Base-by-base conservation (phyloP, 225 moss, liverwort and hornwort genomes). In the Pseudisothecium myosuroides region DNA sequence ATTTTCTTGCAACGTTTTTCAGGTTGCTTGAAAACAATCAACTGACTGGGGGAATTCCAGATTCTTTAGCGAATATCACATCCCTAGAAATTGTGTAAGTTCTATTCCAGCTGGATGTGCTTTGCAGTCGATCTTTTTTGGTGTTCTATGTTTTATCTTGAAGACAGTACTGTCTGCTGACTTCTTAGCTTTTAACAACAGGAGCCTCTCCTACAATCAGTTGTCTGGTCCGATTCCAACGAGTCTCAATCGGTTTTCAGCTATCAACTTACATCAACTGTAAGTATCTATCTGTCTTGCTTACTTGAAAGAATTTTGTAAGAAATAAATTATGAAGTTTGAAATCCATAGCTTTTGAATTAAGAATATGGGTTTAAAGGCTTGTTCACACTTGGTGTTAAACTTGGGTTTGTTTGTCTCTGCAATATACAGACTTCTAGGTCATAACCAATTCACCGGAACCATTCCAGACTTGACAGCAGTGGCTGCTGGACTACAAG, bases 11-110 rank as follows among this genome's bases (percentile, higher is more conserved):
- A 49, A 31, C 14, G 52, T 61, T 37, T 49, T 88, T 36, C 86
- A 92, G 90, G 92, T 83, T 91, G 84, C 87, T 94, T 47, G 94
- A 94, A 82, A 91, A 85, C 82, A 94, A 94, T 89, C 72, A 84
- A 74, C 77, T 94, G 3, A 77, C 0, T 79, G 94, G 92, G 75
- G 37, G 8, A 13, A 88, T 94, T 90, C 91, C 94, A 49, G 91
- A 81, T 54, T 92, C 94, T 43, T 37, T 92, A 65, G 58, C 72
- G 39, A 74, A 92, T 74, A 4, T 92, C n/a, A 88, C 78, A 11
- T 16, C 88, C 64, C 73, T 94, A 43, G 26, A 69, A 85, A 86
- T 94, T 72, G 37, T 94, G 94, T 94, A 90, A 94, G 94, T 94
- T 45, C 3, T 27, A 58, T n/a, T 43, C 55, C 61, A 75, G 8